Conservation (phyloP, 352 stramenopile species). For the Phytophthora macrochlamydospora region DNA sequence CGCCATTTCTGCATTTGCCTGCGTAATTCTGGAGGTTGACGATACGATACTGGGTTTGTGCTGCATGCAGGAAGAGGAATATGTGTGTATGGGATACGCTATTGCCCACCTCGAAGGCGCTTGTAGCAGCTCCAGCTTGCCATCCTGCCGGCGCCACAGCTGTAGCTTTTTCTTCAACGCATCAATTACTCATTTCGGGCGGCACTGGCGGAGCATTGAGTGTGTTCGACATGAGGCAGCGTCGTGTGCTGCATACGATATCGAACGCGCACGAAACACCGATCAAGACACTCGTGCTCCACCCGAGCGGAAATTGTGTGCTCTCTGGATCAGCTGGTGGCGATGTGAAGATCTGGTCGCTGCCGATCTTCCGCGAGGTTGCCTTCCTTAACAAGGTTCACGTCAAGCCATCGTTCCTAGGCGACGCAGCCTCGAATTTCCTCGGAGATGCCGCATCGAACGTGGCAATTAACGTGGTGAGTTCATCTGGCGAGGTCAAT, state of each 20-base stretch:
- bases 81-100: slow-evolving; percentile 89
- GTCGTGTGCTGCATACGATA: slow-evolving; percentile 85
- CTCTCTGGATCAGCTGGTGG: slow-evolving; percentile 83
- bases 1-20: slow-evolving; percentile 11
- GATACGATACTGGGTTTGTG: neutral
- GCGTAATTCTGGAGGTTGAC: slow-evolving; percentile 12
- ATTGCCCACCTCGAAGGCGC: slow-evolving; percentile 69
- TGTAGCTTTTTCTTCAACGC: slow-evolving; percentile 74
- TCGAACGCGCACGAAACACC: slow-evolving; percentile 84
- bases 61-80: slow-evolving; percentile 64
- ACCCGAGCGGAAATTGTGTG: slow-evolving; percentile 80
- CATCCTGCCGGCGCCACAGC: slow-evolving; percentile 79
- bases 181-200: slow-evolving; percentile 86
- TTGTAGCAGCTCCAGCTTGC: slow-evolving; percentile 70
- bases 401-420: slow-evolving; percentile 80
- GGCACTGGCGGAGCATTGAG: slow-evolving; percentile 78
- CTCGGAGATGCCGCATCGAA: slow-evolving; percentile 82
- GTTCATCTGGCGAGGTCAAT: slow-evolving; percentile 9
- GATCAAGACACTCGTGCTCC: slow-evolving; percentile 82
- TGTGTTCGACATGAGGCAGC: slow-evolving; percentile 88
- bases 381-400: slow-evolving; percentile 74
- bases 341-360: slow-evolving; percentile 89
- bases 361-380: slow-evolving; percentile 87
- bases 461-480: slow-evolving; percentile 87
- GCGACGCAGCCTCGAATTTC: slow-evolving; percentile 77